These are phyloP conservation scores for Pugionium cornutum DNA, from an alignment of 345 rosid genomes.

Conservation along the genomic window DNA sequence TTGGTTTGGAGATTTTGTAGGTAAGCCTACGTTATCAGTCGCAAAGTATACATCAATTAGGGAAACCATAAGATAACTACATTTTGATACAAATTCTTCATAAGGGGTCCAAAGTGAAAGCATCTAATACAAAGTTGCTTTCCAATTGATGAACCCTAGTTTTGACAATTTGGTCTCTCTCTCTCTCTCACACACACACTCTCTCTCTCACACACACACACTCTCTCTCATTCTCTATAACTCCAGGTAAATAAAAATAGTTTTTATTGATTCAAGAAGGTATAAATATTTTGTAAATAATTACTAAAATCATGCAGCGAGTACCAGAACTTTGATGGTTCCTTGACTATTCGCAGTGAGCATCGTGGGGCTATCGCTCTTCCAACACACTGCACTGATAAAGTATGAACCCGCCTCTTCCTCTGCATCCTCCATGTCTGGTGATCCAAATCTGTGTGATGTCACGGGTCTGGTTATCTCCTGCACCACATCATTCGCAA, in stretches of 20 bases:
- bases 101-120: too few relatives aligned
- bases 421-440: conserved; percentile 77
- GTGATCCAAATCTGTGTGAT: conserved; percentile 86
- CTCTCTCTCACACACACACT: too few relatives aligned
- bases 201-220: too few relatives aligned
- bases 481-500: conserved; percentile 42
- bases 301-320: conserved; percentile 57
- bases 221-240: too few relatives aligned
- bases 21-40: too few relatives aligned
- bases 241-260: too few relatives aligned
- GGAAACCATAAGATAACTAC: conserved; percentile 16
- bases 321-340: conserved; percentile 87
- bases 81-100: conserved; percentile 27
- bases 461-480: conserved; percentile 85
- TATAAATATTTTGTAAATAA: neutral
- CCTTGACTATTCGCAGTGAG: conserved; percentile 96
- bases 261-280: neutral
- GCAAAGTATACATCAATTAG: too few relatives aligned
- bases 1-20: too few relatives aligned
- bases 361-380: conserved; percentile 93
- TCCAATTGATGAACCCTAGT: too few relatives aligned
- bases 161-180: too few relatives aligned
- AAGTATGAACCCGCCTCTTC: conserved; percentile 86
- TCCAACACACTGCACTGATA: conserved; percentile 99
- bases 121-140: too few relatives aligned